Base-by-base conservation (phyloP, 2,329 filamentous ascomycete genomes). In the Alternaria novae-zelandiae region DNA sequence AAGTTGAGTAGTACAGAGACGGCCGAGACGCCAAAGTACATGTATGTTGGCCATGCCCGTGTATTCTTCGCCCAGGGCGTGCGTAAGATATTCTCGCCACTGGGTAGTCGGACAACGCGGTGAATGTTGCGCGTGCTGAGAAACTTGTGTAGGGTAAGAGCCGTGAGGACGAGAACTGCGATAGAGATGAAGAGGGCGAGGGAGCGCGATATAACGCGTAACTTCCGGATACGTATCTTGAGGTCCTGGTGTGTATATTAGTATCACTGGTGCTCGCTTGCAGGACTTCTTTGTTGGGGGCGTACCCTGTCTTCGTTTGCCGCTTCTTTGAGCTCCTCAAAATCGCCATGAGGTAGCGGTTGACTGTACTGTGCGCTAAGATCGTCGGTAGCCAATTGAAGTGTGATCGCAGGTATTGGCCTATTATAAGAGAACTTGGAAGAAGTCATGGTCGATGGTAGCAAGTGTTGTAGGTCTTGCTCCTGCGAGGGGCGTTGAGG, bases 31-130 rank as follows among this genome's bases (percentile, higher is more conserved):
- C 47, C 64, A 59, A 80, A 77, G 70, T 82, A 82, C 70, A 80
- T 76, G 65, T 75, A 81, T 4, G 79, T 82, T 5, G 81, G 81
- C 79, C 80, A 82, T 5, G 69, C 65, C 44, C 78, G 79, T 26
- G 78, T 70, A 57, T 79, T 67, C 8, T 74, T 67, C 3, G 78
- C 74, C 81, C 81, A 83, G 2, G 81, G 76, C 15, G 76, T 82
- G 50, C 81, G 79, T 25, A 69, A 51, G 8, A 72, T 62, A 13
- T 60, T 65, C 55, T 62, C 68, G 54, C 72, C 74, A 41, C 64
- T 56, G 0, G 61, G 36, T 6, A 53, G 44, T 11, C 54, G 47
- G 20, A 77, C 70, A 30, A 58, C 57, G 58, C 62, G 73, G 70
- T 72, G 75, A 17, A 68, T 66, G 61, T 78, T 55, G 46, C 70